Evolutionary conservation across 352 stramenopile genomes (phyloP).

Genomic region (Globisporangium mamillatum): DNA sequence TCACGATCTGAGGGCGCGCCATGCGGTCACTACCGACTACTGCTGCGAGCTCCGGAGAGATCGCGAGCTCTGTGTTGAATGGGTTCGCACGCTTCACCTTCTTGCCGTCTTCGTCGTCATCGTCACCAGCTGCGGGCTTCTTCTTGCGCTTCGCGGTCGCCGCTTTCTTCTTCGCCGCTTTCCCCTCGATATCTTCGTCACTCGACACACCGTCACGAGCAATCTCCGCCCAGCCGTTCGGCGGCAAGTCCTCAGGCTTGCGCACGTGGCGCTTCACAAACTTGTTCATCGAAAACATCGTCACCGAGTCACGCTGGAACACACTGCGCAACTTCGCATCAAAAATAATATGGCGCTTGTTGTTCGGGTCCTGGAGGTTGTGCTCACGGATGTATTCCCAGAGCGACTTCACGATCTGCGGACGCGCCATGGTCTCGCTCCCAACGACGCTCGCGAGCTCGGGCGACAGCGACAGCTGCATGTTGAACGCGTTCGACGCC

Average conservation of each 20-base stretch:
- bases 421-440: constrained; percentile 81
- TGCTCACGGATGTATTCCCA: constrained; percentile 97
- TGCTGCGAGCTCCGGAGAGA: constrained; percentile 72
- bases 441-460: constrained; percentile 83
- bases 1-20: constrained; percentile 91
- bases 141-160: constrained; percentile 62
- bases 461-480: constrained; percentile 68
- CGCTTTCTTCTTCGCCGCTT: constrained; percentile 62
- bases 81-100: constrained; percentile 63
- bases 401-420: constrained; percentile 93
- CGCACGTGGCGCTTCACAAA: constrained; percentile 84
- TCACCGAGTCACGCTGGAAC: constrained; percentile 82
- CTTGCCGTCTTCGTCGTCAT: constrained; percentile 37
- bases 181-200: constrained; percentile 67
- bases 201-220: constrained; percentile 75
- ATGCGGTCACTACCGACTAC: constrained; percentile 83
- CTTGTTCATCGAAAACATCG: constrained; percentile 90
- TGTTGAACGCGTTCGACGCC: constrained; percentile 69
- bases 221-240: constrained; percentile 73
- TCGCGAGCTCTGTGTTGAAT: constrained; percentile 73
- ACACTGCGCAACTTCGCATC: constrained; percentile 82
- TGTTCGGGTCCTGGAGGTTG: constrained; percentile 93
- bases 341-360: constrained; percentile 92
- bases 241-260: constrained; percentile 62
- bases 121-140: constrained; percentile 14